Evolutionary conservation across 1,139 yeast genomes (phyloP).

Genomic region (Candida gigantensis): DNA sequence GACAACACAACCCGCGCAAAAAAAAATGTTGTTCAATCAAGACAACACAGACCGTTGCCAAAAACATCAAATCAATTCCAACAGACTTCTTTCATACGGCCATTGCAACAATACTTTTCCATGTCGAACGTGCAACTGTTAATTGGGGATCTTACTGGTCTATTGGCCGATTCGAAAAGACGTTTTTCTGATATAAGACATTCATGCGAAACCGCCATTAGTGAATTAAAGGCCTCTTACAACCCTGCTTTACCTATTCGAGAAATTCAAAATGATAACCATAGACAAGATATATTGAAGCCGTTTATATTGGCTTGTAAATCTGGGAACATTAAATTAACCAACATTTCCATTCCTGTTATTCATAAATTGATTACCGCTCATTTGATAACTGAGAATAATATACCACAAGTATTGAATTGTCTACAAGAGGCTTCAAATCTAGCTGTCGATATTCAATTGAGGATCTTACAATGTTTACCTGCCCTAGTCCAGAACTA

Average conservation of each 20-base stretch:
- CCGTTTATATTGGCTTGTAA: conserved; percentile 78
- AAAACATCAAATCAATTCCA: no score
- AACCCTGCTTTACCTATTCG: conserved; percentile 16
- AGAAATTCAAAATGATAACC: conserved; percentile 28
- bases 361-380: conserved; percentile 58
- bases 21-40: not conserved
- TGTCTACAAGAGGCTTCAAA: conserved; percentile 75
- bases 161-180: conserved; percentile 71
- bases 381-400: conserved; percentile 49
- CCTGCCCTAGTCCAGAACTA: conserved; percentile 75
- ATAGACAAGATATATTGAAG: conserved; percentile 53
- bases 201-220: conserved; percentile 65
- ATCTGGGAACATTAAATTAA: conserved; percentile 72
- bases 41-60: conserved; percentile 1
- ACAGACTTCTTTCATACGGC: no score
- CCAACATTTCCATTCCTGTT: conserved; percentile 70
- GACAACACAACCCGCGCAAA: not conserved
- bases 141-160: conserved; percentile 53
- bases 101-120: no score
- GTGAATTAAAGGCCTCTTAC: conserved; percentile 39
- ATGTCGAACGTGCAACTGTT: conserved; percentile 50
- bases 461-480: conserved; percentile 81
- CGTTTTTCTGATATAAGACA: conserved; percentile 64
- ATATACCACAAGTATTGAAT: conserved; percentile 56
- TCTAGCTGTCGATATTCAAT: conserved; percentile 78